Evolutionary conservation across 805 yeast genomes (phyloP), one percentile per base, ranked within the genome.

Genomic region (Myxozyma lipomycoides): DNA sequence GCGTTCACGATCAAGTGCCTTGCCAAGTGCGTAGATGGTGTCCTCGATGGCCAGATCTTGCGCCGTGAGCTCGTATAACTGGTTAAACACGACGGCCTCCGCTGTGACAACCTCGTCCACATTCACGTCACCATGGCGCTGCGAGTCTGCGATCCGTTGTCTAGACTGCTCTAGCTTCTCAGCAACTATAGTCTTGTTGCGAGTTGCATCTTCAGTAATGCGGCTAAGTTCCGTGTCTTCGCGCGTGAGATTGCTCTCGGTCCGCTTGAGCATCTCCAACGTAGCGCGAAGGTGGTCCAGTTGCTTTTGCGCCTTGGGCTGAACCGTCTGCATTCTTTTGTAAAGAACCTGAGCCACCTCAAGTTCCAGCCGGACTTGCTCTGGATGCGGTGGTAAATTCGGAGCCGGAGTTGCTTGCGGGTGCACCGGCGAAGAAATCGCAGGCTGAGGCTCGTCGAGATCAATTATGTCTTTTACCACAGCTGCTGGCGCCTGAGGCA

Each of bases 1-100:
- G 40, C 69, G 63, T 3, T 79, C 82, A 2, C 68, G 59, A 49
- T 77, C 81, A 52, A 76, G 78, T 3, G 79, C 75, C 19, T 81
- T 78, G 3, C 78, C 77, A 7, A 89, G 70, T 9, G 80, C 73
- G 49, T 77, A 73, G 4, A 80, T 70, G 0, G 90, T 73, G 62
- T 90, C 96, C 26, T 77, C 77, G n/a, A 82, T 75, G 1, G 95
- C 86, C 52, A 76, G 74, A 46, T 84, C 86, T 36, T 79, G 82
- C 18, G 89, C 76, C 0, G 79, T 78, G 1, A 83, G 69, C 19
- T 77, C 77, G 62, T 84, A 83, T 12, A 84, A 61, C 64, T 86
- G 95, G 49, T 77, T 74, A 48, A 76, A 73, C 1, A 76, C 81
- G 0, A 72, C 69, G 1, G 80, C 76, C 48, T 78, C 82, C 0